Conservation (phyloP, 2,329 filamentous ascomycete genomes). For the Colletotrichum sp. region DNA sequence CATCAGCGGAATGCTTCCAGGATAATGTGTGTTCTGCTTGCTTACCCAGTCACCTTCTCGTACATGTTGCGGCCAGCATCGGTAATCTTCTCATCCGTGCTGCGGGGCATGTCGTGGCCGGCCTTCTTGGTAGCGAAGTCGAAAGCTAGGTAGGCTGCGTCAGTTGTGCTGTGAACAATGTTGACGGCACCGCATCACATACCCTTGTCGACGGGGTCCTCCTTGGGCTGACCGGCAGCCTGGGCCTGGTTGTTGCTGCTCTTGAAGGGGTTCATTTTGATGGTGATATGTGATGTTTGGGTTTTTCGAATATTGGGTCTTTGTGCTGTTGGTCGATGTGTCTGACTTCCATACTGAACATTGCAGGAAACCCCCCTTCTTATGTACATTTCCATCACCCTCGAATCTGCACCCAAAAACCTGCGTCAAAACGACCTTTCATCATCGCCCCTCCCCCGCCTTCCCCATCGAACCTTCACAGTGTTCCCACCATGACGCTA, state of each 20-base stretch:
- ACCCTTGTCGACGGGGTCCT: constrained; percentile 47
- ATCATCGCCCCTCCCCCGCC: background rate
- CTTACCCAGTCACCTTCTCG: constrained; percentile 39
- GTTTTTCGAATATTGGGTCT: too few relatives aligned
- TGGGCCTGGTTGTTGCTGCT: background rate
- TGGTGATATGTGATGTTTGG: too few relatives aligned
- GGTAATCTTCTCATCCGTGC: constrained; percentile 44
- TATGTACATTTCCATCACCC: background rate
- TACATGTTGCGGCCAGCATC: constrained; percentile 37
- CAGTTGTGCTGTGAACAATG: background rate
- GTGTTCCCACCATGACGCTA: constrained; percentile 4
- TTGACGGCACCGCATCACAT: background rate
- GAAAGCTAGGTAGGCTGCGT: constrained; percentile 27
- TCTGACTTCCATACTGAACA: too few relatives aligned
- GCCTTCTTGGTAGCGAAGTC: constrained; percentile 34
- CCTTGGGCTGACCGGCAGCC: constrained; percentile 19
- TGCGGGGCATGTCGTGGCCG: constrained; percentile 36
- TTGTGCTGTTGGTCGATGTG: too few relatives aligned
- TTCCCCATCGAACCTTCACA: background rate
- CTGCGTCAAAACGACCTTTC: background rate
- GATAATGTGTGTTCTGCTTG: too few relatives aligned
- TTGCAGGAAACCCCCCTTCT: background rate
- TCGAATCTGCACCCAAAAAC: background rate
- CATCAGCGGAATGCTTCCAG: too few relatives aligned
- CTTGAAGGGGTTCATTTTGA: constrained; percentile 13